These are phyloP conservation scores for Pestalotiopsis sp. DNA, from an alignment of 2,329 filamentous ascomycete species.

Conservation along the genomic window DNA sequence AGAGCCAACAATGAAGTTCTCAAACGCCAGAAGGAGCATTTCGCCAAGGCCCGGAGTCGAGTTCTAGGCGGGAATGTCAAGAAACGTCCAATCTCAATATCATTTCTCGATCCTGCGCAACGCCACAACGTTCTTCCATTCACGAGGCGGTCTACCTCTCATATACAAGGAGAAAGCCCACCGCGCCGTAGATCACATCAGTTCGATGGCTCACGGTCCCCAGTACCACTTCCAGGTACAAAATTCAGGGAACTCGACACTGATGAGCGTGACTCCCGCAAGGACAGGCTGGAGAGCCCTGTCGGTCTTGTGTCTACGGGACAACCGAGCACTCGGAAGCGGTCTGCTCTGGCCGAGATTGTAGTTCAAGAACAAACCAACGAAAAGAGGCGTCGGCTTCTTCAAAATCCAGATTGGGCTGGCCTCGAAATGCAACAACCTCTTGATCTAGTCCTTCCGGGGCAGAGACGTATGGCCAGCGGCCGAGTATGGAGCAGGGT, in stretches of 20 bases:
- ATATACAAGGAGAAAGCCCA: not conserved
- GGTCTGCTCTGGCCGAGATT: not conserved
- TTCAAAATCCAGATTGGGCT: conserved; percentile 37
- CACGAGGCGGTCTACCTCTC: not conserved
- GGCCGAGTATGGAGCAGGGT: conserved; percentile 26
- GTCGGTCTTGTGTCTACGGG: not conserved
- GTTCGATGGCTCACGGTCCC: not conserved
- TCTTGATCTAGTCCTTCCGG: conserved; percentile 31
- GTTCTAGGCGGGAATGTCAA: conserved; percentile 29
- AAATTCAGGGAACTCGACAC: not conserved
- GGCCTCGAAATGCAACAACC: conserved; percentile 36
- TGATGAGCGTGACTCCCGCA: not conserved
- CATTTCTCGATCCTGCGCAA: conserved; percentile 24
- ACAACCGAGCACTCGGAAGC: conserved; percentile 13
- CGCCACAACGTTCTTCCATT: conserved; percentile 2
- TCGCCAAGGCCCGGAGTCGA: conserved; percentile 44
- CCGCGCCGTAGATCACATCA: not conserved
- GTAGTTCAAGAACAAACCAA: conserved; percentile 1
- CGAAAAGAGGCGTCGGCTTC: conserved; percentile 32
- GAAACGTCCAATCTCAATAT: conserved; percentile 34
- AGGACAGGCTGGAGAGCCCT: not conserved
- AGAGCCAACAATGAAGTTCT: conserved; percentile 36
- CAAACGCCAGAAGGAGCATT: conserved; percentile 49
- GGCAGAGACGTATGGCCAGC: conserved; percentile 21
- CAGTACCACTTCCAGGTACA: not conserved